These are phyloP conservation scores for Camelina neglecta DNA, from an alignment of 345 rosid genomes.

Conservation along the genomic window DNA sequence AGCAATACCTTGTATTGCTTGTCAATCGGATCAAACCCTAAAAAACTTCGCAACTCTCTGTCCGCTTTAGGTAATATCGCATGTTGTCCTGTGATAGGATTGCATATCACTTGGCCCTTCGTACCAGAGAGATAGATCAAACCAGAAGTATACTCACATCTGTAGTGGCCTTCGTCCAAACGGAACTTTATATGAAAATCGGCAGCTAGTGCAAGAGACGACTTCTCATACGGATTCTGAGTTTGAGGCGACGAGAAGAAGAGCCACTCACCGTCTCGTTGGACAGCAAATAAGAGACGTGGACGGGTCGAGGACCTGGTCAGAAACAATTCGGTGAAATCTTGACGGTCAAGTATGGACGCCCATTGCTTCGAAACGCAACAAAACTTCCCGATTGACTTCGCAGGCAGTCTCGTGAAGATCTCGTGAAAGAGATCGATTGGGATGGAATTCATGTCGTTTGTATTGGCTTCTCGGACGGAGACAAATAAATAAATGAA, in stretches of 20 bases:
- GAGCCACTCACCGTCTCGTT: neutral
- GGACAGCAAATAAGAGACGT: conserved; percentile 8
- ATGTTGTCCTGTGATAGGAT: conserved; percentile 22
- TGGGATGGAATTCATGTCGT: neutral
- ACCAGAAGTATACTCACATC: neutral
- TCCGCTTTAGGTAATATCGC: neutral
- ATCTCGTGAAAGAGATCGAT: neutral
- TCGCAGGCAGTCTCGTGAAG: neutral
- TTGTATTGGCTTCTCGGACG: too few species aligned
- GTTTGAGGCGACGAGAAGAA: conserved; percentile 4
- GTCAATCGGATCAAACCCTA: conserved; percentile 21
- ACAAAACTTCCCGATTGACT: neutral
- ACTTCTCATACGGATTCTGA: neutral
- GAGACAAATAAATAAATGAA: too few species aligned
- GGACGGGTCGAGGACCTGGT: neutral
- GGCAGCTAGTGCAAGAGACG: neutral
- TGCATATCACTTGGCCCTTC: neutral
- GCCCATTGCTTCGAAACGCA: conserved; percentile 8
- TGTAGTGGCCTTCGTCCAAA: too few species aligned
- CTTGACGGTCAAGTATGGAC: neutral
- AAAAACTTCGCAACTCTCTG: neutral
- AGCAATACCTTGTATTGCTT: conserved; percentile 13
- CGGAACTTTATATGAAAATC: neutral
- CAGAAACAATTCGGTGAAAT: neutral
- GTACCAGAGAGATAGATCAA: neutral